These are phyloP conservation scores for Balakata baccata DNA, from an alignment of 345 rosid genomes.

Conservation along the genomic window DNA sequence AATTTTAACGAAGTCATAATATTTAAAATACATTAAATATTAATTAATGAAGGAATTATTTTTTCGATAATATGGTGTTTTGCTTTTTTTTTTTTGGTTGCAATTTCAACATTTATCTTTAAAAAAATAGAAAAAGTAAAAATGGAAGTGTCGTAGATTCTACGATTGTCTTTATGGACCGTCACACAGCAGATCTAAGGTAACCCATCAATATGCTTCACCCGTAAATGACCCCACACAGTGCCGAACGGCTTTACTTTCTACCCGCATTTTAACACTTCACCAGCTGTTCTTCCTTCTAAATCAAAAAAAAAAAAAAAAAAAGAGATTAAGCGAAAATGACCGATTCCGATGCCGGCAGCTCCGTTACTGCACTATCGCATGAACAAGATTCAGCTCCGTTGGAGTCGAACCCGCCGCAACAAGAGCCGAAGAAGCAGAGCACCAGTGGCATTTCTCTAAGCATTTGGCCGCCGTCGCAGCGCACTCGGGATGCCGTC, in stretches of 20 bases:
- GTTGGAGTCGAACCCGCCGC: constrained; percentile 18
- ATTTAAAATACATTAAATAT: too few species aligned
- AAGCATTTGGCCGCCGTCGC: constrained; percentile 90
- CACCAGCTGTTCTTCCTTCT: neutral
- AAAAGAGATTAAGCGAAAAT: constrained; percentile 4
- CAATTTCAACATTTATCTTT: too few species aligned
- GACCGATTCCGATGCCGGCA: constrained; percentile 36
- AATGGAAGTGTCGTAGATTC: neutral
- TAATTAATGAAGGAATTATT: too few species aligned
- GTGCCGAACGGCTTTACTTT: neutral
- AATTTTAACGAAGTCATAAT: too few species aligned
- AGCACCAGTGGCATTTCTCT: constrained; percentile 32
- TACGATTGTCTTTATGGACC: neutral
- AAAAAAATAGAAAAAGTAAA: too few species aligned
- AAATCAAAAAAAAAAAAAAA: neutral
- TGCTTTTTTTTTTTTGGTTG: too few species aligned
- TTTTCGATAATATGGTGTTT: too few species aligned
- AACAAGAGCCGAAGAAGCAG: constrained; percentile 19
- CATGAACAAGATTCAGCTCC: constrained; percentile 10
- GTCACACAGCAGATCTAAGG: constrained; percentile 15
- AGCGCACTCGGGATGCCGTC: constrained; percentile 86
- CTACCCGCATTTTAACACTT: neutral
- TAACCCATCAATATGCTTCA: constrained; percentile 12
- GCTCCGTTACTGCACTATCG: constrained; percentile 10
- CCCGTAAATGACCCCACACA: constrained; percentile 12